Conservation (phyloP, 2,329 filamentous ascomycete species). For the Colletotrichum liaoningense region DNA sequence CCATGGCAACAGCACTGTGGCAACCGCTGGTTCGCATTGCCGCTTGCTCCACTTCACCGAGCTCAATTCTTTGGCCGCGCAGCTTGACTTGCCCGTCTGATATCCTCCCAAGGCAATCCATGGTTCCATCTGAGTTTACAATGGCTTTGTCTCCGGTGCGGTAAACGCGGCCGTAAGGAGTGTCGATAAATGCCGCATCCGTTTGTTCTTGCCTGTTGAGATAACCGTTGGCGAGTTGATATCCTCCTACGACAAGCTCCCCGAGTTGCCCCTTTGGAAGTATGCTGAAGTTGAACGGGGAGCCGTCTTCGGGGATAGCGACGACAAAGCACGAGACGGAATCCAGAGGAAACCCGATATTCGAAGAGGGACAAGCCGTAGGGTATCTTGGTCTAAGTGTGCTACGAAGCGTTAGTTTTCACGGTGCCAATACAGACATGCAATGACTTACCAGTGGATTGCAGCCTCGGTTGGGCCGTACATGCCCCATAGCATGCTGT, state of each 20-base stretch:
- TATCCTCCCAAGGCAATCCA: conserved; percentile 89
- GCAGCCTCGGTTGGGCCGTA: conserved; percentile 94
- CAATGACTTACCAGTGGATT: conserved; percentile 77
- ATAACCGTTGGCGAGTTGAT: conserved; percentile 84
- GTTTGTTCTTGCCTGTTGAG: conserved; percentile 86
- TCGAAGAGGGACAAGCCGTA: conserved; percentile 43
- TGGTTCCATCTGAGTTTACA: conserved; percentile 72
- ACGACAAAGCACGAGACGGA: conserved; percentile 85
- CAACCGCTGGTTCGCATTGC: conserved; percentile 71
- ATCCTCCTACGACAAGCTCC: conserved; percentile 84
- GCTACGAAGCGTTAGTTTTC: not conserved
- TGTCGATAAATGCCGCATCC: conserved; percentile 74
- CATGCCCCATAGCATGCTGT: conserved; percentile 87
- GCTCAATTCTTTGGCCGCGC: conserved; percentile 83
- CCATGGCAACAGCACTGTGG: conserved; percentile 73
- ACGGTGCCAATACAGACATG: not conserved
- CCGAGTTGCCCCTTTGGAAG: conserved; percentile 76
- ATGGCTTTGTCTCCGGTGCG: conserved; percentile 87
- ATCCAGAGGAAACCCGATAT: conserved; percentile 82
- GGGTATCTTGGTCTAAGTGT: conserved; percentile 14
- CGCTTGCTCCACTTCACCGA: conserved; percentile 82
- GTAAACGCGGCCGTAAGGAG: conserved; percentile 78
- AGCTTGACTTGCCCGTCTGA: conserved; percentile 87
- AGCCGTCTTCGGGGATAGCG: conserved; percentile 52
- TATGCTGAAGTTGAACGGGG: conserved; percentile 55